Evolutionary conservation across 441 rosid genomes (phyloP).

Genomic region (Omphalea diandra): DNA sequence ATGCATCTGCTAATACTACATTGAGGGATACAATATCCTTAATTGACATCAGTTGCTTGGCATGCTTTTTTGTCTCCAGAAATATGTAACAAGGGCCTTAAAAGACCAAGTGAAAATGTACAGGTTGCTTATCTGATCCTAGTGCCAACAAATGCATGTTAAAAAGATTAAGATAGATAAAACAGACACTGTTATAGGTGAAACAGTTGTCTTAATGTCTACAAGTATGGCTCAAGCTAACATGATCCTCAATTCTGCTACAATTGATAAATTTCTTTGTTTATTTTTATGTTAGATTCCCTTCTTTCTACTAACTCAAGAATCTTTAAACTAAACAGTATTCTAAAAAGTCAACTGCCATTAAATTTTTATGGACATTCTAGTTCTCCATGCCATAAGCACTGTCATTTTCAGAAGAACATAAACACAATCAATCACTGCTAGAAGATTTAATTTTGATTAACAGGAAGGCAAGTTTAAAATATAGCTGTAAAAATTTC

Average conservation of each 20-base stretch:
- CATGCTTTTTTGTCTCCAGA: background rate
- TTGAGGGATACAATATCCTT: background rate
- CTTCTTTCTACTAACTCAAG: background rate
- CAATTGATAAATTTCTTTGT: too few species aligned
- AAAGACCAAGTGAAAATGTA: background rate
- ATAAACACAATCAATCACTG: background rate
- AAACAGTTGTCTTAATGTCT: background rate
- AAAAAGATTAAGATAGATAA: background rate
- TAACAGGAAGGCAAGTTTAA: background rate
- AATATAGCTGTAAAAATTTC: background rate
- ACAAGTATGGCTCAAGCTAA: background rate
- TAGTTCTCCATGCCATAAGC: background rate
- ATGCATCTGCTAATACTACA: slow-evolving; percentile 1
- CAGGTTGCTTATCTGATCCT: background rate
- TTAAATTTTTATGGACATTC: background rate
- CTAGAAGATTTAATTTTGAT: background rate
- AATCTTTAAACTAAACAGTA: background rate
- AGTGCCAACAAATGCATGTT: background rate
- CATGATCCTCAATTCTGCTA: too few species aligned
- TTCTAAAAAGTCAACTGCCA: background rate
- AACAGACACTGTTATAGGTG: background rate
- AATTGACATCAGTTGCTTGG: background rate
- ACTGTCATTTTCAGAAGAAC: background rate
- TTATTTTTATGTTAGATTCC: too few species aligned
- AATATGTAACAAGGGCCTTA: background rate